Evolutionary conservation across 2,329 filamentous ascomycete species (phyloP), one percentile per base, ranked within the genome.

Genomic region (Drechslera avenae): DNA sequence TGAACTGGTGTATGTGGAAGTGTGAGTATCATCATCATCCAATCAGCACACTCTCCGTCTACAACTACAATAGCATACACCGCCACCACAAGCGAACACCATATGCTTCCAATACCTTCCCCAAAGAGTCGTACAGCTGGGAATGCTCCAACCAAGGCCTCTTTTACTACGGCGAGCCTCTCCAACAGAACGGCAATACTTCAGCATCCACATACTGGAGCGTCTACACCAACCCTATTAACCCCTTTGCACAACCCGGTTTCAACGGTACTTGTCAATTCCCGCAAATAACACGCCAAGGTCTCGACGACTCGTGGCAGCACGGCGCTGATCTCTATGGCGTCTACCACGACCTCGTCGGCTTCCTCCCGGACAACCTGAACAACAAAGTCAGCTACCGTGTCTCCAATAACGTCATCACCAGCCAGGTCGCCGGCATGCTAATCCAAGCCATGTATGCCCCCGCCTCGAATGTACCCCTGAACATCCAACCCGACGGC

Each of bases 31-130:
- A n/a, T n/a, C 3, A 14, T 35, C 13, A 14, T 2, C 9, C 28
- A 5, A 8, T 31, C 9, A 7, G 3, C 26, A 17, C 5, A 2
- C 3, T 4, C 56, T n/a, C 62, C 17, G 2, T 36, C 28, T 34
- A 34, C 10, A 18, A 14, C n/a, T 1, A 16, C 19, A 26, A 14
- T 19, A 60, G 61, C 8, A 86, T 92, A 41, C 90, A 94, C 66
- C 83, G 90, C 43, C 90, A 94, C 68, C 90, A 94, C 73, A 94
- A 94, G 69, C 83, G 90, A 17, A 94, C 89, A 0, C 89, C 89
- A 0, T 94, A 94, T 68, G 83, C 87, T 1, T 79, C 81, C 45
- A 95, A 94, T 67, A 84, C 85, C 0, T 93, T 94, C 62, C 89
- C 89, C 0, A 76, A 83, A 1, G 90, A 94, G 68, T 76, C 83